Evolutionary conservation across 768 basidiomycete genomes (phyloP), one percentile per base, ranked within the genome.

Genomic region (Pleurotus salmoneostramineus): DNA sequence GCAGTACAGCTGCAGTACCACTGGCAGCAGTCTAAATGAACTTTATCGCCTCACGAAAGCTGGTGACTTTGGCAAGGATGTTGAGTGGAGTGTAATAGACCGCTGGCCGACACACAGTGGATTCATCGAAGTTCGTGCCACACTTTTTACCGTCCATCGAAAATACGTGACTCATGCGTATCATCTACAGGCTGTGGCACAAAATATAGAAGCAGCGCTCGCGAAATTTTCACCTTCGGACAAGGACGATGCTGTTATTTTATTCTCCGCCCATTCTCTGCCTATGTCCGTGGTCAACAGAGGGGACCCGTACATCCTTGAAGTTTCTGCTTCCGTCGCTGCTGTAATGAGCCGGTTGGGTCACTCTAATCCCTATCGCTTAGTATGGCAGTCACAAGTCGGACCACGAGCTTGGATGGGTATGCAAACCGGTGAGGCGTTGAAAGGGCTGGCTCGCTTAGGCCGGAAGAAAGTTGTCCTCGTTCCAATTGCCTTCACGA

Each of bases 241-340:
- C 66, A 85, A 95, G 42, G 77, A 84, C 36, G 82, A 91, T 8
- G 86, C 85, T 10, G 90, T 96, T 15, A 70, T 99, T 35, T 79
- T 98, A 56, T 98, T 98, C 76, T 98, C 96, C 1, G 97, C 97
- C 3, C 97, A 99, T 67, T 98, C 97, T 5, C 76, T 99, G 43
- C 97, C 97, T 31, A 93, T 99, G 87, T 95, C 94, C 4, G 93
- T 98, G 61, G 94, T 98, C 61, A 98, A 98, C 77, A 93, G 97
- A 64, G 97, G 97, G 43, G 97, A 99, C 74, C 96, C 97, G 7
- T 98, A 99, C 74, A 79, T 97, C 36, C 77, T 93, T 37, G 97
- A 99, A 73, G 97, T 99, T 35, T 92, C 95, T 14, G 91, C 95
- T 12, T 88, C 95, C 11, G 97, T 98, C 6, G 83, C 89, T 42